Conservation (phyloP, 1,284 basidiomycete genomes). For the Ganoderma lucidum region DNA sequence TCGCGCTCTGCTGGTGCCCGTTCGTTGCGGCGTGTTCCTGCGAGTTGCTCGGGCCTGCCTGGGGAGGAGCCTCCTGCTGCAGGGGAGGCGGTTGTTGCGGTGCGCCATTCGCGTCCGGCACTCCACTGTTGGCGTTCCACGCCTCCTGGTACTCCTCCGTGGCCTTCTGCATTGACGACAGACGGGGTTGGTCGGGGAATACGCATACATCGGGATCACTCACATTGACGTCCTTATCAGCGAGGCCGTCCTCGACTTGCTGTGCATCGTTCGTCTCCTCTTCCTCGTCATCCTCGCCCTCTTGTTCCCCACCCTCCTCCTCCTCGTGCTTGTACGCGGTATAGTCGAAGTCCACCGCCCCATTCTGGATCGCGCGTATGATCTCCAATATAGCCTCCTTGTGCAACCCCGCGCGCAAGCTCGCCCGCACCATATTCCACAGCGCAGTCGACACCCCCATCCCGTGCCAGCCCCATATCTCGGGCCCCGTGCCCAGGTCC, state of each 20-base stretch:
- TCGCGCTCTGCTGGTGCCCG: slow-evolving; percentile 24
- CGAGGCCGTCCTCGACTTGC: slow-evolving; percentile 38
- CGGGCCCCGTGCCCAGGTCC: slow-evolving; percentile 61
- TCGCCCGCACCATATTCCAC: slow-evolving; percentile 73
- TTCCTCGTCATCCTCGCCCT: slow-evolving; percentile 37
- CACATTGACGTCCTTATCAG: slow-evolving; percentile 39
- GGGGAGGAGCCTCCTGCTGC: slow-evolving; percentile 27
- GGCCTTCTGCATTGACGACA: slow-evolving; percentile 40
- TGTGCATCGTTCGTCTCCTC: slow-evolving; percentile 39
- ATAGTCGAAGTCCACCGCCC: slow-evolving; percentile 51
- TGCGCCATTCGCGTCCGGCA: slow-evolving; percentile 39
- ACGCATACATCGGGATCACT: not conserved
- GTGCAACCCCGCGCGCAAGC: slow-evolving; percentile 59
- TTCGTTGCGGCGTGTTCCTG: slow-evolving; percentile 25
- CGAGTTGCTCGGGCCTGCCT: slow-evolving; percentile 36
- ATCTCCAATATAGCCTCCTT: slow-evolving; percentile 67
- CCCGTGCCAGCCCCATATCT: slow-evolving; percentile 77
- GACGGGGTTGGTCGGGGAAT: not conserved
- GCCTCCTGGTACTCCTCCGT: slow-evolving; percentile 60
- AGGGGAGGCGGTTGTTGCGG: slow-evolving; percentile 25
- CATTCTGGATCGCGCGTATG: slow-evolving; percentile 61
- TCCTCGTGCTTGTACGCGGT: slow-evolving; percentile 32
- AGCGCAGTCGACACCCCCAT: slow-evolving; percentile 70
- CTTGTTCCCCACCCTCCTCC: slow-evolving; percentile 45
- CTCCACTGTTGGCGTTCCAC: slow-evolving; percentile 60